Conservation (phyloP, 345 rosid species). For the Gossypium raimondii region DNA sequence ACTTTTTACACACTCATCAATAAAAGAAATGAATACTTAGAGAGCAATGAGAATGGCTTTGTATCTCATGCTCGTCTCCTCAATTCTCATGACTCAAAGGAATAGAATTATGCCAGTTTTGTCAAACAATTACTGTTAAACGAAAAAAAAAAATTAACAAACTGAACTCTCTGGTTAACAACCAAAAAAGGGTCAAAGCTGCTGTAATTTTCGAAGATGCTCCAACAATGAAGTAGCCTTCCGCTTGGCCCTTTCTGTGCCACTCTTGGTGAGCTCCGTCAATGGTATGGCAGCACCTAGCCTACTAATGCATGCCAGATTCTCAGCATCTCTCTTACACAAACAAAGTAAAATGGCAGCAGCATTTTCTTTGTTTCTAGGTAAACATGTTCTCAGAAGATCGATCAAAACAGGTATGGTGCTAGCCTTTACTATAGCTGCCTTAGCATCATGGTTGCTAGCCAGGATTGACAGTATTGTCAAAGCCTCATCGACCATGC, state of each 20-base stretch:
- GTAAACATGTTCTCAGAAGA: constrained; percentile 53
- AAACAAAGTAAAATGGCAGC: constrained; percentile 73
- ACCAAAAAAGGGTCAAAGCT: constrained; percentile 28
- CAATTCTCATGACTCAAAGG: constrained; percentile 18
- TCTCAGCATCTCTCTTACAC: constrained; percentile 81
- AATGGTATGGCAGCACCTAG: constrained; percentile 81
- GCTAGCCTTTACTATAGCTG: constrained; percentile 56
- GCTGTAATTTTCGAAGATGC: constrained; percentile 51
- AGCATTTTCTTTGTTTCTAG: constrained; percentile 79
- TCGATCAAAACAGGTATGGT: constrained; percentile 62
- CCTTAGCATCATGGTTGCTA: constrained; percentile 69
- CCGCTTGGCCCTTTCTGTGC: constrained; percentile 87
- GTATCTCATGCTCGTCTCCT: constrained; percentile 35
- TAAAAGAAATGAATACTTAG: constrained; percentile 31
- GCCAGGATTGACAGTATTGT: constrained; percentile 78
- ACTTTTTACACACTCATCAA: constrained; percentile 31
- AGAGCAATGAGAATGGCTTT: constrained; percentile 31
- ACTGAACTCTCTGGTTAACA: constrained; percentile 17
- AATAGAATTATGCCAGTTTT: constrained; percentile 15
- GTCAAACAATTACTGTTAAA: constrained; percentile 31
- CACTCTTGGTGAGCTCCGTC: constrained; percentile 68
- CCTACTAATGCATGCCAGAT: constrained; percentile 55
- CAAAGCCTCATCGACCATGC: constrained; percentile 75
- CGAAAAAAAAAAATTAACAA: constrained; percentile 4
- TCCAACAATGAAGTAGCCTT: constrained; percentile 78